Conservation (phyloP, 768 basidiomycete genomes). For the Peribolospora kevripleyi region DNA sequence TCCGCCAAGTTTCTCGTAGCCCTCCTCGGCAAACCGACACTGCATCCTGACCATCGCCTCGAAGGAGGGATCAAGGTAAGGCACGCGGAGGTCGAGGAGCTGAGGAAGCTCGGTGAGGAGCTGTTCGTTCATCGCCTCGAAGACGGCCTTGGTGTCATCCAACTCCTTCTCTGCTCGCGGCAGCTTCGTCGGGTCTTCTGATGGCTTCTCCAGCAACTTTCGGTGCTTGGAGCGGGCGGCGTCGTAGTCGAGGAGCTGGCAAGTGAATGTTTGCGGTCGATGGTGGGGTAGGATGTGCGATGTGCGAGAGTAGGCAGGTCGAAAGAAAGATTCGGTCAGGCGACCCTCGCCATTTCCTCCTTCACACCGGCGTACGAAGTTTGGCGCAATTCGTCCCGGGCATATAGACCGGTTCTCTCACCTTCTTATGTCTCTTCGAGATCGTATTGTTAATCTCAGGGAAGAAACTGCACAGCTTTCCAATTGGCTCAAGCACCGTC, state of each 20-base stretch:
- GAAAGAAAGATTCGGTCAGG: too few species aligned
- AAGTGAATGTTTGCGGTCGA: not conserved
- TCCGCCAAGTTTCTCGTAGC: slow-evolving; percentile 84
- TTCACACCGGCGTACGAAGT: too few species aligned
- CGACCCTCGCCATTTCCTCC: too few species aligned
- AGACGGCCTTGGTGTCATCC: slow-evolving; percentile 83
- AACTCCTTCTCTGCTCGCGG: slow-evolving; percentile 85
- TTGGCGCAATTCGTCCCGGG: too few species aligned
- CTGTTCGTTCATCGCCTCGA: slow-evolving; percentile 76
- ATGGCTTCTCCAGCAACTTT: slow-evolving; percentile 73
- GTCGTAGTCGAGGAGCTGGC: slow-evolving; percentile 81
- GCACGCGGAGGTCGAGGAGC: slow-evolving; percentile 78
- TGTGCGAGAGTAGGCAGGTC: not conserved
- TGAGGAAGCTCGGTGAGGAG: slow-evolving; percentile 75
- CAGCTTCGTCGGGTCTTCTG: slow-evolving; percentile 74
- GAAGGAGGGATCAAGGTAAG: slow-evolving; percentile 94
- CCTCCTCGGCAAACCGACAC: slow-evolving; percentile 89
- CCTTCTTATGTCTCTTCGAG: slow-evolving; percentile 88
- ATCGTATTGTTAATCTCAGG: slow-evolving; percentile 84
- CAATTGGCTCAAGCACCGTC: slow-evolving; percentile 80
- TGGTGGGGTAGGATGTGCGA: not conserved
- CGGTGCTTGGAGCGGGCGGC: slow-evolving; percentile 68
- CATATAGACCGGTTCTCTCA: slow-evolving; percentile 14
- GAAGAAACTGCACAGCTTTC: slow-evolving; percentile 72
- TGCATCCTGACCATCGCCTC: slow-evolving; percentile 97